A percentile compares a stretch with the other conserved stretches of the same genome.
Evolutionary conservation across 2,329 filamentous ascomycete genomes (phyloP).

Genomic region (Pestalotiopsis fici): DNA sequence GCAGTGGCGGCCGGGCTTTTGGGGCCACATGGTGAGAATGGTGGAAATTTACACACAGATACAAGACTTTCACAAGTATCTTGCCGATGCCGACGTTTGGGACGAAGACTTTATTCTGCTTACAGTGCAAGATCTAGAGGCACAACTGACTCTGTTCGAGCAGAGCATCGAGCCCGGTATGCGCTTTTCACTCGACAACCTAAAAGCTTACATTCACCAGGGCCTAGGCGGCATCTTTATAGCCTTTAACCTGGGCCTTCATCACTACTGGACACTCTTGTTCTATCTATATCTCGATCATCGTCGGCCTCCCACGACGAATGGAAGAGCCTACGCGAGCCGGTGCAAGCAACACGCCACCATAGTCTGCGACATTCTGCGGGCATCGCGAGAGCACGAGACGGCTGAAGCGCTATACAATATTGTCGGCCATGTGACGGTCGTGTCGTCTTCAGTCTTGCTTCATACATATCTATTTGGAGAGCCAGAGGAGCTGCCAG

Average conservation of each 20-base stretch:
- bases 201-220: conserved; percentile 20
- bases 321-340: conserved; percentile 28
- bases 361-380: conserved; percentile 29
- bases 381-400: conserved; percentile 21
- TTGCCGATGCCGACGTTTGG: conserved; percentile 28
- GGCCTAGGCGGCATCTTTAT: conserved; percentile 32
- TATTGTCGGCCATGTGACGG: conserved; percentile 34
- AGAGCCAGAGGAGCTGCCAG: conserved; percentile 27
- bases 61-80: conserved; percentile 29
- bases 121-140: conserved; percentile 16
- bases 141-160: neutral
- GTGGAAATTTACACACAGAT: conserved; percentile 33
- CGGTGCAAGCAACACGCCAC: conserved; percentile 31
- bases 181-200: conserved; percentile 23
- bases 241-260: conserved; percentile 34
- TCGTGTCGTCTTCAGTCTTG: conserved; percentile 34
- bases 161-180: conserved; percentile 21
- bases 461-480: conserved; percentile 35
- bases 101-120: conserved; percentile 25
- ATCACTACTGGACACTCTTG: conserved; percentile 33
- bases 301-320: conserved; percentile 24
- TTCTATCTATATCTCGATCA: conserved; percentile 35
- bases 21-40: conserved; percentile 32
- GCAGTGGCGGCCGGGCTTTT: conserved; percentile 24
- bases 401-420: conserved; percentile 31